Conservation (phyloP, 1,139 yeast species). For the Martiniozyma asiatica region DNA sequence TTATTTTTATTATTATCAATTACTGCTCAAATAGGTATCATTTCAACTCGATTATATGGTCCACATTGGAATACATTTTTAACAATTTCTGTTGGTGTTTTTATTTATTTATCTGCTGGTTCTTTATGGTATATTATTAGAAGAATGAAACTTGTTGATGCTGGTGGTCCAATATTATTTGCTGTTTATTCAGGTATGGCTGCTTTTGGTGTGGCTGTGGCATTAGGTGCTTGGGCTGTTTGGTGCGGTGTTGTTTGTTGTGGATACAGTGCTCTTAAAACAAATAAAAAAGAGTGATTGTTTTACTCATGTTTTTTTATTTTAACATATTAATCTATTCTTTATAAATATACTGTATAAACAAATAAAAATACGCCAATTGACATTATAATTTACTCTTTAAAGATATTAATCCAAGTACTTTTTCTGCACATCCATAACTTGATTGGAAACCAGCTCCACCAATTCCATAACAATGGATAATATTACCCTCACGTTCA, state of each 20-base stretch:
- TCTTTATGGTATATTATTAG: constrained; percentile 55
- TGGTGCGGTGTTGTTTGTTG: constrained; percentile 26
- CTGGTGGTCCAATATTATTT: constrained; percentile 58
- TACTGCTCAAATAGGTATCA: constrained; percentile 62
- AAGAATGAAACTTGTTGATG: constrained; percentile 47
- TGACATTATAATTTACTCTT: no score
- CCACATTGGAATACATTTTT: constrained; percentile 65
- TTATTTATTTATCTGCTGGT: constrained; percentile 59
- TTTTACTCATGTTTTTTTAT: no score
- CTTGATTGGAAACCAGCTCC: constrained; percentile 39
- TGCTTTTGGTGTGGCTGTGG: constrained; percentile 50
- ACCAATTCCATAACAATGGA: constrained; percentile 42
- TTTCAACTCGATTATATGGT: constrained; percentile 55
- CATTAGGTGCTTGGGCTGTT: constrained; percentile 69
- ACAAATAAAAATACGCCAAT: no score
- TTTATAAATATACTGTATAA: no score
- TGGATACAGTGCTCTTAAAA: constrained; percentile 44
- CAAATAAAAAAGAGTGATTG: constrained; percentile 41
- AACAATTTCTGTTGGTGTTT: constrained; percentile 57
- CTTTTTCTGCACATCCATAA: constrained; percentile 13
- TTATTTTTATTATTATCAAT: constrained; percentile 47
- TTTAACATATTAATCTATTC: no score
- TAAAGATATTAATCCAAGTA: no score
- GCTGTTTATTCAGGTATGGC: constrained; percentile 62
- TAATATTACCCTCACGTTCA: constrained; percentile 14